A percentile compares a stretch with the other conserved stretches of the same genome.
These are phyloP conservation scores for Cytospora chrysosperma DNA, from an alignment of 2,329 filamentous ascomycete species.

Conservation along the genomic window DNA sequence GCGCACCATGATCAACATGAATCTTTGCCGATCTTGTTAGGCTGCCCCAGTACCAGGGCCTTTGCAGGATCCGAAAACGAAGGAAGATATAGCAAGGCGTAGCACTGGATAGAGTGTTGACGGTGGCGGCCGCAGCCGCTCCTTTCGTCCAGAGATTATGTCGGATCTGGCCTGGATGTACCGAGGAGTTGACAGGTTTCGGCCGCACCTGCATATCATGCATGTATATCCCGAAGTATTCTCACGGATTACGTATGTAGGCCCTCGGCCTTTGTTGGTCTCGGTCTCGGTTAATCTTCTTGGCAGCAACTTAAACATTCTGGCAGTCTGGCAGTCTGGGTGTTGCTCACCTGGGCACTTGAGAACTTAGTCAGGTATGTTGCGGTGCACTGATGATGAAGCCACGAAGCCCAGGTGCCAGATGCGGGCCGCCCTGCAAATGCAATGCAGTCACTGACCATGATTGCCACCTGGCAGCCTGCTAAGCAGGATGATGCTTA, in stretches of 20 bases:
- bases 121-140: not conserved
- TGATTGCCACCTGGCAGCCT: not conserved
- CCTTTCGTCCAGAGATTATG: not conserved
- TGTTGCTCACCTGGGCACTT: too few relatives aligned
- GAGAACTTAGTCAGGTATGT: too few relatives aligned
- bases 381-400: not conserved
- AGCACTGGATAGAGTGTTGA: not conserved
- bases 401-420: too few relatives aligned
- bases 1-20: slow-evolving; percentile 5
- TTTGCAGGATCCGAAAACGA: too few relatives aligned
- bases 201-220: not conserved
- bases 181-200: slow-evolving; percentile 9
- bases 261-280: not conserved
- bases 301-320: not conserved
- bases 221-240: not conserved
- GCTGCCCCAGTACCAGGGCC: not conserved
- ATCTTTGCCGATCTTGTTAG: slow-evolving; percentile 2
- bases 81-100: not conserved
- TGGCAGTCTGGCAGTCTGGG: too few relatives aligned
- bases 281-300: not conserved
- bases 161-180: slow-evolving; percentile 5
- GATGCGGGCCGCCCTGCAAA: slow-evolving; percentile 10
- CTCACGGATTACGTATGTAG: too few relatives aligned
- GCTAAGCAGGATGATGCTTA: slow-evolving; percentile 2
- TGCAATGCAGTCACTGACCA: slow-evolving; percentile 4